Evolutionary conservation across 1,139 yeast genomes (phyloP).

Genomic region (Arxiozyma telluris): DNA sequence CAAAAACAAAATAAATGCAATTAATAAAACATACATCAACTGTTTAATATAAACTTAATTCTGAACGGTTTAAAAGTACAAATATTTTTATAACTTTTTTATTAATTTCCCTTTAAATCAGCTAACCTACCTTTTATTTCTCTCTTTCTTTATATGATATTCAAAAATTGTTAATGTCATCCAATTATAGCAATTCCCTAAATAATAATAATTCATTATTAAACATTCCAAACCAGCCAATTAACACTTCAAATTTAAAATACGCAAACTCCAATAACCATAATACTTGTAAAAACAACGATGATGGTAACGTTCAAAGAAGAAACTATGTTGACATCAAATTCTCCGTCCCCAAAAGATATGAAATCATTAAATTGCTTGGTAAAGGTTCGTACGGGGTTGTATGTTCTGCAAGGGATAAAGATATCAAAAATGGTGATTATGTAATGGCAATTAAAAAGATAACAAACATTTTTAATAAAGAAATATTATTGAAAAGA

Average conservation of each 20-base stretch:
- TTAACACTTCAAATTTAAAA: slow-evolving; percentile 6
- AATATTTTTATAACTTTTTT: no score
- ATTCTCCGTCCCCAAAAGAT: slow-evolving; percentile 59
- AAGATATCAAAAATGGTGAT: slow-evolving; percentile 21
- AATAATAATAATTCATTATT: background rate
- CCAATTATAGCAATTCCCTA: background rate
- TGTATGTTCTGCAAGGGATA: slow-evolving; percentile 75
- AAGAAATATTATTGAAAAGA: slow-evolving; percentile 57
- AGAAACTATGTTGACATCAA: slow-evolving; percentile 37
- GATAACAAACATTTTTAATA: slow-evolving; percentile 56
- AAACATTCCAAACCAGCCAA: background rate
- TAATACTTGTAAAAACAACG: slow-evolving; percentile 2
- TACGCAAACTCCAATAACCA: slow-evolving; percentile 2
- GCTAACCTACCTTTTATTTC: background rate
- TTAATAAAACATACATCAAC: no score
- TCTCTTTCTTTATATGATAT: background rate
- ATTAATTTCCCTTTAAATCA: no score
- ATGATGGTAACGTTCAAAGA: background rate
- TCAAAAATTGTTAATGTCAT: background rate
- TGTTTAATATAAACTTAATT: no score
- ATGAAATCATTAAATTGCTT: slow-evolving; percentile 51
- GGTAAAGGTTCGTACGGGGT: slow-evolving; percentile 91
- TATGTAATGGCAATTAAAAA: slow-evolving; percentile 62
- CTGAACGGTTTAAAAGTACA: background rate
- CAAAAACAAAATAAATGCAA: no score